phyloP scores from a whole-genome alignment of 768 basidiomycete genomes.

The Guyanaporus albipodus region DNA sequence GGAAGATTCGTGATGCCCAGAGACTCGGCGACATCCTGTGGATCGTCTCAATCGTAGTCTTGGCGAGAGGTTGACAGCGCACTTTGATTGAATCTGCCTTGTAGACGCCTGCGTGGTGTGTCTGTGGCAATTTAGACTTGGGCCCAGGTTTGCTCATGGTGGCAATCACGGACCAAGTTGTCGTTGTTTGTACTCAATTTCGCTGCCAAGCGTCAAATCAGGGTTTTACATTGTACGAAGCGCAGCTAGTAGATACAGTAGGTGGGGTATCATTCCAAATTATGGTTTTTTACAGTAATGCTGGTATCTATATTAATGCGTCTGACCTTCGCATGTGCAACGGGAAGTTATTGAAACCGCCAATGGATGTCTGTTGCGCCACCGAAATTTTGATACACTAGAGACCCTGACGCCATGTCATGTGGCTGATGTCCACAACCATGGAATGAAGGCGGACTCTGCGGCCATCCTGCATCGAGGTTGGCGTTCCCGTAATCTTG shows the following conservation, averaged over 20 bases:
- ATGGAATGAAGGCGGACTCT: not conserved
- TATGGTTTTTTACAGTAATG: too few species aligned
- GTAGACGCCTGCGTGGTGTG: conserved; percentile 57
- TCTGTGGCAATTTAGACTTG: conserved; percentile 44
- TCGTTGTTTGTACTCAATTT: not conserved
- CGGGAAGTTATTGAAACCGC: conserved; percentile 12
- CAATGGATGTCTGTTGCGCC: not conserved
- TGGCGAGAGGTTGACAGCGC: conserved; percentile 19
- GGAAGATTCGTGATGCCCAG: conserved; percentile 71
- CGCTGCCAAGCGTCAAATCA: not conserved
- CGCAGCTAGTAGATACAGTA: too few species aligned
- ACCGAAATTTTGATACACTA: conserved; percentile 3
- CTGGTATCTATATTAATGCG: too few species aligned
- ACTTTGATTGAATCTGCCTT: conserved; percentile 64
- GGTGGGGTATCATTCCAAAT: not conserved
- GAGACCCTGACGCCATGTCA: not conserved
- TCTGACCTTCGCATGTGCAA: too few species aligned
- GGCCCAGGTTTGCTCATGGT: conserved; percentile 41
- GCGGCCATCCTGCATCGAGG: conserved; percentile 10
- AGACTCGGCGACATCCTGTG: conserved; percentile 88
- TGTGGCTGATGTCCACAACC: conserved; percentile 6
- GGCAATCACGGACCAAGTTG: not conserved
- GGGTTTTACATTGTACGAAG: too few species aligned
- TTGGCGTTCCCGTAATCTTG: conserved; percentile 1
- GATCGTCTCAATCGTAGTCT: conserved; percentile 8